Base-by-base conservation (phyloP, 352 stramenopile genomes). In the Phytophthora pini region DNA sequence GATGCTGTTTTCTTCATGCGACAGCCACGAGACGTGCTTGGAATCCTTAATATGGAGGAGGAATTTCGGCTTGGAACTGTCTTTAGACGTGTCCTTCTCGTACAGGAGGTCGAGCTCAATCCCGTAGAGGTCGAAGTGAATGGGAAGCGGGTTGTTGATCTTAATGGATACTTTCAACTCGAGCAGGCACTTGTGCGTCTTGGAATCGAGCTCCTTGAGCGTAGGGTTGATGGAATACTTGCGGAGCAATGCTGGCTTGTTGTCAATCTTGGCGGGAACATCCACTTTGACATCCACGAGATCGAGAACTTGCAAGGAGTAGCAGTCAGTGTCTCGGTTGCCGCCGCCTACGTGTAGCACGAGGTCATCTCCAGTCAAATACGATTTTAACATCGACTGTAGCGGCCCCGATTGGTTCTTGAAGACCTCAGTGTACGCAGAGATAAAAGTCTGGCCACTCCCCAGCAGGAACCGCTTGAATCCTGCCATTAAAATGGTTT, bases 111-210 rank as follows among this genome's bases (percentile, higher is more conserved):
- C 79, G 15, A 93, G 82, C 52, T 89, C 70, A 13, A 93, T 72
- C 11, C 71, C 69, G 38, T 83, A 89, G 12, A 95, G 79, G 49
- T 90, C 73, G 31, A 95, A 88, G 40, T 80, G 69, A 56, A 95
- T 90, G 32, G 87, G 87, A 32, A 95, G 64, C 17, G 87, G 87
- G 64, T 95, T 94, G 77, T 93, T 79, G 54, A 94, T 77, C 39
- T 71, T 80, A 43, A 95, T 79, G n/a, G 61, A 62, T 43, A 95
- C 84, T 50, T 87, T 77, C 8, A 95, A 55, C 43, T 89, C 72
- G 44, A 95, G 52, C 29, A 91, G 66, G 62, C 87, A 95, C 60
- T 79, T 88, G 59, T 68, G 82, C 11, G 72, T 89, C 47, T 77
- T 90, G 4, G 82, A 93, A 62, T 94, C 79, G 15, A 95, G 54